These are phyloP conservation scores for Coprinellus micaceus DNA, from an alignment of 768 basidiomycete genomes.

Conservation along the genomic window DNA sequence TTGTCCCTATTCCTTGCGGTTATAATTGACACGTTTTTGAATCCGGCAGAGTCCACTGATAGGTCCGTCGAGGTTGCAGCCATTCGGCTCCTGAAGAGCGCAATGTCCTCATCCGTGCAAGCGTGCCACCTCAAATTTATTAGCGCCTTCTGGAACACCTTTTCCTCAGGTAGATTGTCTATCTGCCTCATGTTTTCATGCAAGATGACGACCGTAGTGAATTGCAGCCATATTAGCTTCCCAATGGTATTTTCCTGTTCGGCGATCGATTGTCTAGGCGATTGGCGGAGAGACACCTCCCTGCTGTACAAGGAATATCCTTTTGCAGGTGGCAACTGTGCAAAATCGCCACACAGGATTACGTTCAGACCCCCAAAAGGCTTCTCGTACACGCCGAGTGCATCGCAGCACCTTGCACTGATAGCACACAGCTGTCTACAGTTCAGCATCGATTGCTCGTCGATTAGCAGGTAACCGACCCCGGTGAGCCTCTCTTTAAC, in stretches of 20 bases:
- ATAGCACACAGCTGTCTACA: conserved; percentile 27
- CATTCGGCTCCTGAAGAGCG: background rate
- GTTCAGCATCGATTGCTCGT: conserved; percentile 42
- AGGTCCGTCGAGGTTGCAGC: background rate
- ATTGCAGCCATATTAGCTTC: conserved; percentile 28
- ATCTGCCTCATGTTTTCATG: conserved; percentile 33
- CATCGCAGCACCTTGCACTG: conserved; percentile 18
- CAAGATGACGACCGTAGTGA: conserved; percentile 31
- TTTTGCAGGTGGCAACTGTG: conserved; percentile 35
- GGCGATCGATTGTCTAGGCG: background rate
- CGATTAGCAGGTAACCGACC: conserved; percentile 38
- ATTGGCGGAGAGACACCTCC: background rate
- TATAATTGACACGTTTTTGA: conserved; percentile 31
- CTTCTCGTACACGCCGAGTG: conserved; percentile 14
- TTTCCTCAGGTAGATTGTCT: conserved; percentile 16
- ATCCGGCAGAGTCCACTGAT: conserved; percentile 14
- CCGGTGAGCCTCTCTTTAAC: conserved; percentile 15
- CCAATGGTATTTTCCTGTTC: conserved; percentile 23
- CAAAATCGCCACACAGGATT: conserved; percentile 44
- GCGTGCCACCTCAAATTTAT: conserved; percentile 37
- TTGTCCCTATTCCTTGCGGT: conserved; percentile 27
- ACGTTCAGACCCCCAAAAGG: conserved; percentile 37
- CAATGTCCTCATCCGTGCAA: conserved; percentile 36
- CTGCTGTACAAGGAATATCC: background rate
- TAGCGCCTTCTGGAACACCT: conserved; percentile 23